These are phyloP conservation scores for Acanthamoeba castellanii DNA, from an alignment of 208 protist species.

Conservation along the genomic window DNA sequence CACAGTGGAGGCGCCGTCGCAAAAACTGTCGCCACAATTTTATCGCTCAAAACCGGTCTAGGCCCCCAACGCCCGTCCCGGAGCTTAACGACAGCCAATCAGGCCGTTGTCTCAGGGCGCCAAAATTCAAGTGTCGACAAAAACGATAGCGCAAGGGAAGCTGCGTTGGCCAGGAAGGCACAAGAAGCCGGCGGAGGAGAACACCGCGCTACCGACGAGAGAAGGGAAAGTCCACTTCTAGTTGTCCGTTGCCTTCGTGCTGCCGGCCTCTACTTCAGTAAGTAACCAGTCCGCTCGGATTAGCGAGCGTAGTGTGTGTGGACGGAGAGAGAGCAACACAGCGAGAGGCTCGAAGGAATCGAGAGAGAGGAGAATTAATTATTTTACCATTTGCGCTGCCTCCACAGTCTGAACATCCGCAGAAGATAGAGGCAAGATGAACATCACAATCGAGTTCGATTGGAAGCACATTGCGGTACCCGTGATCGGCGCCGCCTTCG, in stretches of 20 bases:
- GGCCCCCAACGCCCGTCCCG: neutral
- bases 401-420: neutral
- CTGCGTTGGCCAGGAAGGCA: neutral
- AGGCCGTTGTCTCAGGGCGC: neutral
- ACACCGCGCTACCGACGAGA: neutral
- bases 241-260: neutral
- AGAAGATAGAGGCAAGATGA: conserved; percentile 17
- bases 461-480: conserved; percentile 33
- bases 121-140: neutral
- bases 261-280: neutral
- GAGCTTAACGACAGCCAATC: neutral
- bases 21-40: too few species aligned
- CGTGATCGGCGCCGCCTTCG: conserved; percentile 26
- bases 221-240: neutral
- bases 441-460: conserved; percentile 49
- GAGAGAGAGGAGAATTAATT: neutral
- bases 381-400: neutral
- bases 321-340: neutral
- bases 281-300: neutral
- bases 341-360: neutral
- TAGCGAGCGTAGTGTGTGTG: neutral
- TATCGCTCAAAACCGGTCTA: neutral
- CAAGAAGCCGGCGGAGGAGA: conserved; percentile 3
- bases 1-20: neutral
- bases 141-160: neutral